Evolutionary conservation across 2,329 filamentous ascomycete species (phyloP).

Genomic region (Scolecobasidium constrictum): DNA sequence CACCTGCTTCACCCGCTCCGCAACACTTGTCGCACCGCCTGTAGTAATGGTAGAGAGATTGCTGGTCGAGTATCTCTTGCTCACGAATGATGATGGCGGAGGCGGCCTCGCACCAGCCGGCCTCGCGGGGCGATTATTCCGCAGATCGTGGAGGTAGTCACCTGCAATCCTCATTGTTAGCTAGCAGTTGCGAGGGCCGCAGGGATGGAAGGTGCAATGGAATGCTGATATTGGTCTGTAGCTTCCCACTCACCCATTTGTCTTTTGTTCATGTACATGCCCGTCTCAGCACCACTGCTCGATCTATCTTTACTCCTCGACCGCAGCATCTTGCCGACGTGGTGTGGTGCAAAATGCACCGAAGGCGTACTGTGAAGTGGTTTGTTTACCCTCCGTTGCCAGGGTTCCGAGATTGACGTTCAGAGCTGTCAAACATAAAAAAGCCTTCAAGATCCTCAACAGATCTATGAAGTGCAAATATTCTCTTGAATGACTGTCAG

Average conservation of each 20-base stretch:
- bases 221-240: neutral
- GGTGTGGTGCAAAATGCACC: neutral
- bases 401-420: too few species aligned
- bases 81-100: conserved; percentile 38
- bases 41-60: conserved; percentile 17
- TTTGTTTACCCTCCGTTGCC: too few species aligned
- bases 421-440: neutral
- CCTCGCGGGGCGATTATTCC: conserved; percentile 54
- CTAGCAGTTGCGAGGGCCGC: conserved; percentile 10
- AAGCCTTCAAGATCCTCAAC: neutral
- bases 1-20: conserved; percentile 17
- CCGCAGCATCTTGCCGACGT: conserved; percentile 19
- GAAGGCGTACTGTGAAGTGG: neutral
- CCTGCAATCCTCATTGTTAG: conserved; percentile 36
- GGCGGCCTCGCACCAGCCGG: conserved; percentile 62
- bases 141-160: conserved; percentile 59
- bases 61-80: conserved; percentile 14
- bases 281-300: conserved; percentile 19
- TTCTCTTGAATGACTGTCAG: too few species aligned
- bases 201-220: neutral
- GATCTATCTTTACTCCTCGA: conserved; percentile 23
- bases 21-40: conserved; percentile 17
- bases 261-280: conserved; percentile 21
- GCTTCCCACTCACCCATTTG: conserved; percentile 26
- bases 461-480: neutral